Conservation (phyloP, 1,139 yeast species). For the Hansenula anomala region DNA sequence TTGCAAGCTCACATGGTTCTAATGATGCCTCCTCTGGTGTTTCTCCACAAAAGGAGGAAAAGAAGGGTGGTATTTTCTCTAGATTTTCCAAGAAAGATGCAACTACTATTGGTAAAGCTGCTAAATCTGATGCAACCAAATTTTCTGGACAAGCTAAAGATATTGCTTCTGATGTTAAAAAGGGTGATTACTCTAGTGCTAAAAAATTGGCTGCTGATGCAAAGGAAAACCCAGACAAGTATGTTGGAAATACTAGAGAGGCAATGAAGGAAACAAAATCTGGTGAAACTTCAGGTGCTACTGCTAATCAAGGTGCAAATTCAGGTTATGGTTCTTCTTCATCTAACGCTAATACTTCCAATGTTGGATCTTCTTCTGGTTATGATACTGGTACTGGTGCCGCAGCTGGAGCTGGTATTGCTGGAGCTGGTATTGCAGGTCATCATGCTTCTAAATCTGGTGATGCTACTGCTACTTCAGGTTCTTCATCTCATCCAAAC, state of each 20-base stretch:
- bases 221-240: conserved; percentile 18
- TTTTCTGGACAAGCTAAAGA: conserved; percentile 20
- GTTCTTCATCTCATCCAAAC: too few relatives aligned
- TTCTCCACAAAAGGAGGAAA: not conserved
- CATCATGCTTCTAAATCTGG: too few relatives aligned
- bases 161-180: conserved; percentile 22
- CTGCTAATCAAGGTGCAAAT: not conserved
- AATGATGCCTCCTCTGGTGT: conserved; percentile 24
- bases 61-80: conserved; percentile 3
- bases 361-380: not conserved
- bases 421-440: too few relatives aligned
- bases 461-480: too few relatives aligned
- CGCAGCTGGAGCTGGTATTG: not conserved
- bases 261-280: conserved; percentile 13
- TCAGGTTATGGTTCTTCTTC: not conserved
- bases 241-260: conserved; percentile 12
- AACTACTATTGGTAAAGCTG: conserved; percentile 9
- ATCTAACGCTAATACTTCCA: not conserved
- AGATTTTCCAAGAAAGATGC: conserved; percentile 8
- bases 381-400: not conserved
- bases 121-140: conserved; percentile 13
- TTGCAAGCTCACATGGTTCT: conserved; percentile 1
- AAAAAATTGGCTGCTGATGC: conserved; percentile 15
- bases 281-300: not conserved
- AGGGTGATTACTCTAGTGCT: conserved; percentile 18